Evolutionary conservation across 1,284 basidiomycete species (phyloP), one percentile per base, ranked within the genome.

Genomic region (Athelia sp.): DNA sequence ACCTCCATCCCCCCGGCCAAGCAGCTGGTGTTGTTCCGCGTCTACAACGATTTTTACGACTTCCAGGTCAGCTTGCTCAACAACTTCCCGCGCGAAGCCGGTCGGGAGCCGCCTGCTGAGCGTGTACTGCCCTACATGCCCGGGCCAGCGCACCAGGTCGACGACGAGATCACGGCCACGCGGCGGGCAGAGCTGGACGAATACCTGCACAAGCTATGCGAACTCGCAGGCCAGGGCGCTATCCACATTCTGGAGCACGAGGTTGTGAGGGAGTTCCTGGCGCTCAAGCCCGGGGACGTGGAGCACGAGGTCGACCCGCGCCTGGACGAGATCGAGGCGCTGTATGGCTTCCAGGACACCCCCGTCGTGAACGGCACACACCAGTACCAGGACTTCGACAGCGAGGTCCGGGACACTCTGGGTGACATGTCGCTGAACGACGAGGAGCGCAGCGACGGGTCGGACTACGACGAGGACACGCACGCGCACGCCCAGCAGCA

Each of bases 41-140:
- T 93, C 15, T 99, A 99, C 73, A 91, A 96, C 62, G 95, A 99
- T 67, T 99, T 99, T 68, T 97, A 96, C 72, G 93, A 96, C 60
- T 98, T 98, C 67, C 97, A 99, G 63, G 89, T 97, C 49, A 76
- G 81, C 9, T 79, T 99, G 32, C 79, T 98, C 52, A 82, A 93
- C 47, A 75, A 79, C 0, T 97, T 96, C 68, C 93, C 93, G 3
- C 75, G 79, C 47, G 95, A 98, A 70, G 95, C 93, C 15, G 95
- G 95, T 8, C 79, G 89, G 8, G 71, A 82, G 35, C 69, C 78
- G 13, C 72, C 74, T 19, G 70, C 78, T 49, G 75, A 79, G 22
- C 80, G 95, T 32, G 88, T 96, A 51, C 72, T 99, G 38, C 96
- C 95, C 0, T 97, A 84, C 69, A 98, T 98, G 93, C 95, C 95